A percentile compares a stretch with the other conserved stretches of the same genome.
These are phyloP conservation scores for Ganoderma multipileum DNA, from an alignment of 1,284 basidiomycete genomes.

Conservation along the genomic window DNA sequence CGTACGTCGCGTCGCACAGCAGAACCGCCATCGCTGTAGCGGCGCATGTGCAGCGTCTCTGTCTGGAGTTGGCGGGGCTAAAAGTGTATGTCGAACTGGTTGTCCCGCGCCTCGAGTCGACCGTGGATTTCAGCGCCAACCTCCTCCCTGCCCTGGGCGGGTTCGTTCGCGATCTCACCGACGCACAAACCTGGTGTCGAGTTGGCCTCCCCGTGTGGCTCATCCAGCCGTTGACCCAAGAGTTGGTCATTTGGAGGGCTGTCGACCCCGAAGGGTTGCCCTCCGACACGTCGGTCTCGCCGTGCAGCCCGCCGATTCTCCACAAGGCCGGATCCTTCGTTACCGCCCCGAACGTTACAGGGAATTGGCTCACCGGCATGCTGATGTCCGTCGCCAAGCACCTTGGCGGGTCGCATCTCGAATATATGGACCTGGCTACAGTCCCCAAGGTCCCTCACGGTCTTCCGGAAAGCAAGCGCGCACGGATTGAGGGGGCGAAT, in stretches of 20 bases:
- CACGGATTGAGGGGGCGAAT: neutral
- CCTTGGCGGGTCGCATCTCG: constrained; percentile 4
- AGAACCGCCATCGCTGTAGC: constrained; percentile 6
- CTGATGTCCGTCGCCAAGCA: constrained; percentile 2
- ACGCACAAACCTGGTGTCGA: constrained; percentile 1
- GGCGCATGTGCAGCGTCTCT: constrained; percentile 13
- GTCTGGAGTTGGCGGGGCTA: constrained; percentile 9
- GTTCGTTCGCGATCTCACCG: neutral
- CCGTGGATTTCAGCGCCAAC: neutral
- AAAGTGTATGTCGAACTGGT: neutral
- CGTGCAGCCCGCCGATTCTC: constrained; percentile 4
- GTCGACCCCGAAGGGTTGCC: neutral
- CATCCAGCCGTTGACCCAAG: constrained; percentile 5
- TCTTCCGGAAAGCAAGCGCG: neutral
- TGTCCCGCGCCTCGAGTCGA: neutral
- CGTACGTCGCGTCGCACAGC: neutral
- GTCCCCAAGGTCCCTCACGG: neutral
- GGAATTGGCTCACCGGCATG: constrained; percentile 9
- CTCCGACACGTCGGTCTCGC: neutral
- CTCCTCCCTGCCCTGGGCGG: constrained; percentile 5
- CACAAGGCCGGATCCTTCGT: neutral
- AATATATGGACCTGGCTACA: neutral
- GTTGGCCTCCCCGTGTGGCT: constrained; percentile 13
- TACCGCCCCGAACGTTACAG: constrained; percentile 5
- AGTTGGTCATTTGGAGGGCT: constrained; percentile 5